Percentiles rank a stretch among this genome's conserved stretches.
Evolutionary conservation across 352 stramenopile species (phyloP).

Genomic region (Globisporangium acanthophoron): DNA sequence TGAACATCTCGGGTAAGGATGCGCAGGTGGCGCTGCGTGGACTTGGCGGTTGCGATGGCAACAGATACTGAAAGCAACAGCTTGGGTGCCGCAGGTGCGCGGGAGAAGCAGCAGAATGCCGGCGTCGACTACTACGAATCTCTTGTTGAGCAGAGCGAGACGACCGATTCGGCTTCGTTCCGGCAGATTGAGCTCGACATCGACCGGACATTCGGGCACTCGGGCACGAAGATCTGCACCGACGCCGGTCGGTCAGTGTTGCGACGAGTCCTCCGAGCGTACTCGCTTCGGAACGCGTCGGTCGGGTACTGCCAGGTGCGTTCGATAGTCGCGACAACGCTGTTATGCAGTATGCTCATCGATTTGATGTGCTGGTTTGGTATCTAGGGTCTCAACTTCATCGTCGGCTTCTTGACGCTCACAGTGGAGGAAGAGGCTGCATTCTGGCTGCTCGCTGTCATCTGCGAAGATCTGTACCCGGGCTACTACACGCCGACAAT

Average conservation of each 20-base stretch:
- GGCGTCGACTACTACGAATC: conserved; percentile 40
- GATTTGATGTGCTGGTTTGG: neutral
- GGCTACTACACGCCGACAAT: conserved; percentile 88
- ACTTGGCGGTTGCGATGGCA: neutral
- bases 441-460: conserved; percentile 85
- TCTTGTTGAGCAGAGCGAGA: conserved; percentile 38
- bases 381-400: conserved; percentile 75
- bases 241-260: conserved; percentile 44
- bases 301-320: conserved; percentile 83
- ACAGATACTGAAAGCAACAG: neutral
- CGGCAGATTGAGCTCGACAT: conserved; percentile 86
- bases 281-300: conserved; percentile 69
- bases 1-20: conserved; percentile 44
- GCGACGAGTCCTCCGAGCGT: conserved; percentile 68
- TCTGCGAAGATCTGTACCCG: conserved; percentile 87
- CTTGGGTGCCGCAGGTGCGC: conserved; percentile 17
- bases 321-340: neutral
- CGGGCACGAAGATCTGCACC: conserved; percentile 54
- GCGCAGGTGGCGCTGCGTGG: neutral
- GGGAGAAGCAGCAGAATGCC: conserved; percentile 49
- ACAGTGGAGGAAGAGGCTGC: conserved; percentile 80
- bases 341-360: neutral
- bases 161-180: conserved; percentile 51
- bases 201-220: conserved; percentile 80
- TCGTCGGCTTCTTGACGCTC: conserved; percentile 81